Conservation (phyloP, 345 rosid species). For the Garcia nutans region DNA sequence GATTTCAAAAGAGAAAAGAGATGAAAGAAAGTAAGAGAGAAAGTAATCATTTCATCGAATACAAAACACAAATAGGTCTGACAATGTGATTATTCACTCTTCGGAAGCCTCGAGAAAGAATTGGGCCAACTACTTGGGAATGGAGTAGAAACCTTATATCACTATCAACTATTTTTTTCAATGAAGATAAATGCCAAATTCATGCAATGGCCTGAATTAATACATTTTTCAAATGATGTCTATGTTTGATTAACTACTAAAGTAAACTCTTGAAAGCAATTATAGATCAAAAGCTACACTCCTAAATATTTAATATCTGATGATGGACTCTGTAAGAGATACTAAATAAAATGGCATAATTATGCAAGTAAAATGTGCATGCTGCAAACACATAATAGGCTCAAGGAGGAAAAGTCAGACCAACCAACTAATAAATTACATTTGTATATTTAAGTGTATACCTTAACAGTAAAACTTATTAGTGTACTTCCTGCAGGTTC, state of each 20-base stretch:
- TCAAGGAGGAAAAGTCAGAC: neutral
- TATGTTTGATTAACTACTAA: too few species aligned
- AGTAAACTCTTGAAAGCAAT: neutral
- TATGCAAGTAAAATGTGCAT: neutral
- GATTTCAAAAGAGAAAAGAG: neutral
- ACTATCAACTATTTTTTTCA: neutral
- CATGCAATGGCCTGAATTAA: neutral
- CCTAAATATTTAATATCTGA: neutral
- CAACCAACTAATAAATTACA: neutral
- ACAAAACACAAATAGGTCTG: neutral
- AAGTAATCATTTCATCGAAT: neutral
- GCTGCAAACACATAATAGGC: neutral
- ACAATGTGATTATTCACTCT: neutral
- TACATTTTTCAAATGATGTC: neutral
- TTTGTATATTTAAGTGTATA: constrained; percentile 18
- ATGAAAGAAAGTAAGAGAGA: neutral
- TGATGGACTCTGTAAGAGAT: neutral
- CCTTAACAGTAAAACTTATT: constrained; percentile 76
- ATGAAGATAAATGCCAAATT: neutral
- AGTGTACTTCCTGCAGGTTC: constrained; percentile 79
- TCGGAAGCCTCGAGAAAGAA: neutral
- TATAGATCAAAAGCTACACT: neutral
- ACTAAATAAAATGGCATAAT: neutral
- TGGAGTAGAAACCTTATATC: neutral
- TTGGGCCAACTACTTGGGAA: neutral